A percentile compares a stretch with the other conserved stretches of the same genome.
These are phyloP conservation scores for Cercospora sp. DNA, from an alignment of 2,329 filamentous ascomycete species.

Conservation along the genomic window DNA sequence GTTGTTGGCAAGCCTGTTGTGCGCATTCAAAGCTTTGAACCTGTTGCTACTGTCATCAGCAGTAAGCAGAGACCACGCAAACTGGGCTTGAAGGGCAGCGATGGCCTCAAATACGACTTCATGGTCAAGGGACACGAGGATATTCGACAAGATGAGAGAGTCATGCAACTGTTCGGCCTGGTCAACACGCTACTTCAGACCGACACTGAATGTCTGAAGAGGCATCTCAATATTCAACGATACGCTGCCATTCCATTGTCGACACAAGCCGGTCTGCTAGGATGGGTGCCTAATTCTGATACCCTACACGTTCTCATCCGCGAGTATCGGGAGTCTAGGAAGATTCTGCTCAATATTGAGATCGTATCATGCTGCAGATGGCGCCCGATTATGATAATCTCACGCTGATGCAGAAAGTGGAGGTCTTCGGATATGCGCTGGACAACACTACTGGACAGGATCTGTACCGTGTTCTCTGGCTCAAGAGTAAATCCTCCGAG, in stretches of 20 bases:
- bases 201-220: conserved; percentile 95
- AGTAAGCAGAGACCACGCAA: conserved; percentile 96
- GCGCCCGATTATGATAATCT: conserved; percentile 98
- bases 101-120: conserved; percentile 85
- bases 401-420: conserved; percentile 99
- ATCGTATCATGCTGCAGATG: conserved; percentile 99
- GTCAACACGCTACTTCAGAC: conserved; percentile 93
- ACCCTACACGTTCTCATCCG: conserved; percentile 95
- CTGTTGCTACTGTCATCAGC: conserved; percentile 86
- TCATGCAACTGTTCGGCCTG: conserved; percentile 98
- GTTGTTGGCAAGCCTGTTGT: conserved; percentile 77
- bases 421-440: conserved; percentile 97
- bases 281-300: conserved; percentile 97
- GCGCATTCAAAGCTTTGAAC: conserved; percentile 84
- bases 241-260: conserved; percentile 97
- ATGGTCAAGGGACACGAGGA: conserved; percentile 98
- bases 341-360: conserved; percentile 98
- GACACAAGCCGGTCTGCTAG: conserved; percentile 90
- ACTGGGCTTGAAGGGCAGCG: conserved; percentile 82
- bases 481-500: conserved; percentile 98
- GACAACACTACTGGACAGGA: conserved; percentile 99
- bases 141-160: conserved; percentile 96
- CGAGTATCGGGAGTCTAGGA: conserved; percentile 94
- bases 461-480: conserved; percentile 94
- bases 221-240: conserved; percentile 92